Evolutionary conservation across 371 early-diverging fungal species (phyloP), one percentile per base, ranked within the genome.

Genomic region (Mortierella sp.): DNA sequence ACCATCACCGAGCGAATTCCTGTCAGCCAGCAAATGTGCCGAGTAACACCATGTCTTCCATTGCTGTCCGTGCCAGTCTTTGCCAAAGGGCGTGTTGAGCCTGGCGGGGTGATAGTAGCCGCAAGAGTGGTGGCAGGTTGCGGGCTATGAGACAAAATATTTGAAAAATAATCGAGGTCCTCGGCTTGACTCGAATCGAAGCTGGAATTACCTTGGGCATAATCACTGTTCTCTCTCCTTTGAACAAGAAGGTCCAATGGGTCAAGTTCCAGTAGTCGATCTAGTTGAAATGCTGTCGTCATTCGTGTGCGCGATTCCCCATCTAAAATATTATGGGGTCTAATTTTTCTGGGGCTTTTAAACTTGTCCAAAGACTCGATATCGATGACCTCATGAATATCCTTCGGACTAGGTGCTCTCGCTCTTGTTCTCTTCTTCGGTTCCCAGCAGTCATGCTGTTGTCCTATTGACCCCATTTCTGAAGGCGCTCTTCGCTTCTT

Each of bases 21-120:
- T 22, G 64, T 61, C 16, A 74, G 22, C 62, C 71, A 64, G 57
- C 79, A 79, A 30, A 79, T 59, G 35, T 68, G 71, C 24, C 67
- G 64, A 5, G 59, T 62, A 0, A 32, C 22, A 8, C 4, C 24
- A 6, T 32, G 22, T 52, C 22, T 24, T 20, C 52, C 24, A 18
- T 20, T 9, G 20, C 22, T 62, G 39, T 39, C 37, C 18, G 43
- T 10, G 5, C 11, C 40, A 20, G 40, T 22, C 35, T 18, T 32
- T 32, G 26, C 32, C 12, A 59, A 16, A 40, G 35, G 18, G 14
- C 6, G 2, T 22, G 43, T 35, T 6, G 40, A 30, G 52, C 20
- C 20, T n/a, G 52, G 20, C 20, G 52, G 20, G 20, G 52, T 47
- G 9, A 22, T 26, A n/a, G 39, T 8, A 22, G 22, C 35, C n/a